A percentile compares a stretch with the other conserved stretches of the same genome.
Evolutionary conservation across 768 basidiomycete genomes (phyloP).

Genomic region (Russula sp.): DNA sequence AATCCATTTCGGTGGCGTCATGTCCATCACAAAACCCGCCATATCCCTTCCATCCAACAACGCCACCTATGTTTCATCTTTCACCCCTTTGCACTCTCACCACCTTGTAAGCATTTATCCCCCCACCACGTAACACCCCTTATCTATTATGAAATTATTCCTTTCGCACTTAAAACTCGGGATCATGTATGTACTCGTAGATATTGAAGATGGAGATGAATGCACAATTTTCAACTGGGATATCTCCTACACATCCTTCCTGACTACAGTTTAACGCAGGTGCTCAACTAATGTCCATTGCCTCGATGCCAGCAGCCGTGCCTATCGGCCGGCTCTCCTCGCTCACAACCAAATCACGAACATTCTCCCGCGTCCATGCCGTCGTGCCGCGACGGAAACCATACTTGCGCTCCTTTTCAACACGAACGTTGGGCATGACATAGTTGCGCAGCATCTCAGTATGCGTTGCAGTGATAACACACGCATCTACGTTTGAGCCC

Average conservation of each 20-base stretch:
- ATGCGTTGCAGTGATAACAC: conserved; percentile 80
- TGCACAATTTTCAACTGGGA: conserved; percentile 15
- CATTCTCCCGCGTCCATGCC: conserved; percentile 77
- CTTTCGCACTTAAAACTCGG: not conserved
- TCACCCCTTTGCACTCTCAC: not conserved
- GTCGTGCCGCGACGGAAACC: conserved; percentile 84
- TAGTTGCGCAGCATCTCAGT: conserved; percentile 95
- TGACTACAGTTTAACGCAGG: not conserved
- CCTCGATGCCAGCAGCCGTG: conserved; percentile 49
- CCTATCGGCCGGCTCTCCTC: conserved; percentile 59
- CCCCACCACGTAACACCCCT: not conserved
- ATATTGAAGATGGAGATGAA: conserved; percentile 8
- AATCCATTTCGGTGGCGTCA: not conserved
- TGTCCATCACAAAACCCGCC: not conserved
- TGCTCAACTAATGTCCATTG: conserved; percentile 73
- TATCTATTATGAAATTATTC: conserved; percentile 22
- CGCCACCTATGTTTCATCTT: conserved; percentile 9
- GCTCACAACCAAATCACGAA: conserved; percentile 66
- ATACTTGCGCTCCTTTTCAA: conserved; percentile 66
- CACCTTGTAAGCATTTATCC: not conserved
- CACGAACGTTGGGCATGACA: conserved; percentile 85
- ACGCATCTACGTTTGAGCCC: conserved; percentile 97
- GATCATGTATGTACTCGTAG: conserved; percentile 19
- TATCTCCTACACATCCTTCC: conserved; percentile 12
- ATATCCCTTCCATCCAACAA: not conserved